Base-by-base conservation (phyloP, 1,284 basidiomycete species). In the Sporisorium exsertum region DNA sequence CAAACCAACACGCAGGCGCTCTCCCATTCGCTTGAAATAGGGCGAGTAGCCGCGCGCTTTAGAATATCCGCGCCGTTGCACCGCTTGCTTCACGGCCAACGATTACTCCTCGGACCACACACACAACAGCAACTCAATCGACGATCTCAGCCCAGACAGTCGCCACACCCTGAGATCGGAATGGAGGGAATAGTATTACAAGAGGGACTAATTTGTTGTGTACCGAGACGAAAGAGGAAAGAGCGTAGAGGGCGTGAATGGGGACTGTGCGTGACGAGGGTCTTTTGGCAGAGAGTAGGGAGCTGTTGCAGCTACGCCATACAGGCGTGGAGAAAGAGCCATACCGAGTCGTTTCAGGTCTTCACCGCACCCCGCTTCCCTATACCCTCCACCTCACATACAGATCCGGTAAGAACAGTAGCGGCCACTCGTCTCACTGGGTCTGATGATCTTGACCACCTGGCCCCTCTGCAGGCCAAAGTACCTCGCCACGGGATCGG, bases 401-500 rank as follows among this genome's bases (percentile, higher is more conserved):
- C 83, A 94, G 85, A 94, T 93, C 66, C 94, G 91, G 88, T 94
- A 96, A 81, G 92, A 94, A 67, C 93, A 93, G 85, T 95, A 98
- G 81, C 97, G 90, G 72, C 96, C 97, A 77, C 93, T 93, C 18
- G 97, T 99, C 88, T 99, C 97, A 86, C 93, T 95, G 26, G 95
- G 80, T 46, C 97, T 89, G 68, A 93, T 99, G 81, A 99, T 99
- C 88, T 97, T 97, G 86, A 99, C 97, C 42, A 99, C 97, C 86
- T 97, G 94, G 24, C 96, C 95, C 70, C 97, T 90, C 83, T 91
- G 90, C 68, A 99, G 89, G 55, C 97, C 97, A 87, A 97, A 99
- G 87, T 99, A 99, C 72, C 95, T 90, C 42, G 96, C 95, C 15
- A 99, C 96, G 6, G 97, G 97, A 87, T 99, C 97, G 20, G 91